Evolutionary conservation across 768 basidiomycete genomes (phyloP), one percentile per base, ranked within the genome.

Genomic region (Tulasnella calospora): DNA sequence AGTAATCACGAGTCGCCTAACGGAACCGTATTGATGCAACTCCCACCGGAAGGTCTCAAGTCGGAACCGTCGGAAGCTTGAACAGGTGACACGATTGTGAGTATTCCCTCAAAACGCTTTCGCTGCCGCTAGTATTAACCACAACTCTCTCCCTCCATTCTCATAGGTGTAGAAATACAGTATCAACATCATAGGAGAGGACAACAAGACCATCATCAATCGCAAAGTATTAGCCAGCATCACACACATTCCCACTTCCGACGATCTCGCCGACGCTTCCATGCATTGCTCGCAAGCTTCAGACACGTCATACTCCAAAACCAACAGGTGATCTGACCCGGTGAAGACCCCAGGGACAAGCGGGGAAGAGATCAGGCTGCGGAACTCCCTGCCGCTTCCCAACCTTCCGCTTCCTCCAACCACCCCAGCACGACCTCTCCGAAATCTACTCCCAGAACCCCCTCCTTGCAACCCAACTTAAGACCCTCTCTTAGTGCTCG

Each of bases 1-100:
- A 97, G 95, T 85, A 98, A 99, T 84, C 95, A 98, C 83, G 96
- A 97, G 87, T 95, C 93, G 80, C 96, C 94, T 0, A 99, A 99
- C 81, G 98, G 97, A 0, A 99, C 97, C 8, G 99, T 99, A 96
- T 99, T 84, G 98, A 99, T 81, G 92, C 89, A 98, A 51, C 90
- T 99, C 71, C 94, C 92, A 80, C 88, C 88, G 3, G 97, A 99
- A 83, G 92, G 94, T 44, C 87, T 93, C 79, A 96, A 98, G 85
- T 94, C 93, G 0, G 94, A 96, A 27, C 94, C 96, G 0, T 96
- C 90, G 80, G 95, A 98, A 85, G 90, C 99, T 55, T 96, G 98
- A 86, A 92, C 90, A 71, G 96, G 97, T 83, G 96, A 99, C 83
- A 92, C 95, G 80, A 95, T 99, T 82, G 96, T 98, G 88, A 80